Conservation (phyloP, 148 eudicot species). For the Cornus suecica region DNA sequence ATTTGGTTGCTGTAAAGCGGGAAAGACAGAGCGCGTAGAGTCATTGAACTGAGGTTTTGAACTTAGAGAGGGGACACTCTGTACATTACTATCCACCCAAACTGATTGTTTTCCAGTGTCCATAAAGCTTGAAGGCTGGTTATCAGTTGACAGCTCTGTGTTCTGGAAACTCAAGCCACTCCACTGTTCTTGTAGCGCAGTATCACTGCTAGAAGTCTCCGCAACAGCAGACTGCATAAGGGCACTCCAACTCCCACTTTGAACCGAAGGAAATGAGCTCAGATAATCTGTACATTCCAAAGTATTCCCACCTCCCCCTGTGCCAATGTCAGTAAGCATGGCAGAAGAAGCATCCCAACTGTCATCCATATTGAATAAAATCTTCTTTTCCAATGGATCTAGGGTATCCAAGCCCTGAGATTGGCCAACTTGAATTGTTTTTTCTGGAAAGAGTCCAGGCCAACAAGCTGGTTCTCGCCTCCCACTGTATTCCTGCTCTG, state of each 20-base stretch:
- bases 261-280: constrained; percentile 41
- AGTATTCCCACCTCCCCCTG: constrained; percentile 24
- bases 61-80: constrained; percentile 17
- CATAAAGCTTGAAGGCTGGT: constrained; percentile 29
- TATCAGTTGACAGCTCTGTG: constrained; percentile 33
- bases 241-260: constrained; percentile 84
- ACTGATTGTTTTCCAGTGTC: constrained; percentile 21
- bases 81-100: constrained; percentile 33
- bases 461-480: constrained; percentile 32
- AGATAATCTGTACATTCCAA: constrained; percentile 21
- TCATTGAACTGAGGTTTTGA: constrained; percentile 26
- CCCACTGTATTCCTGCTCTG: constrained; percentile 16
- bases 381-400: constrained; percentile 67
- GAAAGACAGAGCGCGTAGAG: constrained; percentile 24
- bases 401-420: constrained; percentile 33
- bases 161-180: constrained; percentile 58
- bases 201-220: constrained; percentile 63
- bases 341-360: constrained; percentile 51
- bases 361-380: constrained; percentile 56
- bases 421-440: constrained; percentile 14
- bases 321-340: constrained; percentile 18
- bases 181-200: constrained; percentile 63
- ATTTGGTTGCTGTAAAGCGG: constrained; percentile 31
- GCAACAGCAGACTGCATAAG: constrained; percentile 85
- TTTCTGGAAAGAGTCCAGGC: constrained; percentile 21